Conservation (phyloP, 768 basidiomycete species). For the Suillus cothurnatus region DNA sequence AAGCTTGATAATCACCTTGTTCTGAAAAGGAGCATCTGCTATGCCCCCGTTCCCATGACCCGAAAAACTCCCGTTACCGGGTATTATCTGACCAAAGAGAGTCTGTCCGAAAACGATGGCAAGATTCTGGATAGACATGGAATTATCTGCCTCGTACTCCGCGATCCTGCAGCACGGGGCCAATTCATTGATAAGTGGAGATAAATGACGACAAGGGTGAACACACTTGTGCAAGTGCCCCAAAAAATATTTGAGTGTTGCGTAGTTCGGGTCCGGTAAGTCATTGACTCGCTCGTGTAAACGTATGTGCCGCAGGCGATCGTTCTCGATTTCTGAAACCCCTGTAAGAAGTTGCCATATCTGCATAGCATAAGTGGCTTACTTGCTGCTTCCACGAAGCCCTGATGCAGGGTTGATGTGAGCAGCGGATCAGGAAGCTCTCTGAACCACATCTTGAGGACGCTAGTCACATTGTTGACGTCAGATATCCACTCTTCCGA, state of each 20-base stretch:
- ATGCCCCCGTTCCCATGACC: conserved; percentile 56
- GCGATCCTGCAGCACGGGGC: conserved; percentile 56
- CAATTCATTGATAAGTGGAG: conserved; percentile 2
- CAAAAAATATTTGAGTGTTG: conserved; percentile 93
- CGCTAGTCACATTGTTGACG: conserved; percentile 95
- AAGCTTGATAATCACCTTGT: conserved; percentile 49
- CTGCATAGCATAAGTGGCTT: conserved; percentile 33
- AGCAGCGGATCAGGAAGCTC: conserved; percentile 94
- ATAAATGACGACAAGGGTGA: not conserved
- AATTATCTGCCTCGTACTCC: conserved; percentile 74
- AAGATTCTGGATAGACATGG: conserved; percentile 92
- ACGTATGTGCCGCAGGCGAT: conserved; percentile 91
- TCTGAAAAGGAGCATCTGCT: conserved; percentile 72
- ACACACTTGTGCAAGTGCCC: conserved; percentile 88
- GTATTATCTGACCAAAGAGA: conserved; percentile 72
- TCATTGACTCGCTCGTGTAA: conserved; percentile 98
- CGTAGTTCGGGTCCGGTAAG: conserved; percentile 97
- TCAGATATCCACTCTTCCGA: conserved; percentile 90
- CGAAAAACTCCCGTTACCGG: conserved; percentile 43
- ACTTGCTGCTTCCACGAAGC: conserved; percentile 97
- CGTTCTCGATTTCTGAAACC: conserved; percentile 82
- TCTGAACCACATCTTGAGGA: conserved; percentile 93
- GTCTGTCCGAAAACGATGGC: conserved; percentile 99
- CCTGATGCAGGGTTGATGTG: conserved; percentile 81
- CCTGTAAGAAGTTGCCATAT: conserved; percentile 1